Base-by-base conservation (phyloP, 1,139 yeast species). In the Taphrina sp. region DNA sequence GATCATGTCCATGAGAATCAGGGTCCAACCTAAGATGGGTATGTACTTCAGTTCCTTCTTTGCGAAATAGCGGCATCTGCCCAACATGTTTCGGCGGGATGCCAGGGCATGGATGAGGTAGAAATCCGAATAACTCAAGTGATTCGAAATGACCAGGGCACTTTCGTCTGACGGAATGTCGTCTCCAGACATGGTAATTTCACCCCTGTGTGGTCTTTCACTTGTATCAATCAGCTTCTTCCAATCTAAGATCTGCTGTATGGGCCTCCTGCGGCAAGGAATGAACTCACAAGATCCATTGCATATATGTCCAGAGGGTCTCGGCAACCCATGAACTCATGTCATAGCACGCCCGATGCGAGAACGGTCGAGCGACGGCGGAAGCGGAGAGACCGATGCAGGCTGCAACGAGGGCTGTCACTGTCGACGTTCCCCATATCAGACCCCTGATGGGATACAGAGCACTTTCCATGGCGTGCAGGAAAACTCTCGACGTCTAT, bases 41-140 rank as follows among this genome's bases (percentile, higher is more conserved):
- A 51, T 28, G 28, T 44, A 52, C 28, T 28, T 37, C 14, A 28
- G 54, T 42, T 49, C 54, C 12, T 49, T 33, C 54, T 33, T 55
- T 34, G 59, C 38, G 36, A 52, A 52, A 36, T 52, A 52, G 3
- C 56, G 49, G 38, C 49, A 44, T 8, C 56, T 35, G 56, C 67
- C 70, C 47, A 64, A 65, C 22, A 69, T 54, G 0, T 68, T 65
- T 41, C 63, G 59, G 46, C 65, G 69, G 35, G 66, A 65, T 24
- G 16, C 53, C 34, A 38, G 45, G 12, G 46, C 36, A 45, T 52
- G 46, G 54, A 54, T 54, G 28, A 54, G 54, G 31, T 42, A 31
- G 33, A 46, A 54, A 24, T 54, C 58, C 10, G 51, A 39, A 55
- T 44, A 59, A 56, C 34, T 38, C 44, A 28, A 43, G 28, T 39